These are phyloP conservation scores for Penicillium griseofulvum DNA, from an alignment of 2,329 filamentous ascomycete species.

Conservation along the genomic window DNA sequence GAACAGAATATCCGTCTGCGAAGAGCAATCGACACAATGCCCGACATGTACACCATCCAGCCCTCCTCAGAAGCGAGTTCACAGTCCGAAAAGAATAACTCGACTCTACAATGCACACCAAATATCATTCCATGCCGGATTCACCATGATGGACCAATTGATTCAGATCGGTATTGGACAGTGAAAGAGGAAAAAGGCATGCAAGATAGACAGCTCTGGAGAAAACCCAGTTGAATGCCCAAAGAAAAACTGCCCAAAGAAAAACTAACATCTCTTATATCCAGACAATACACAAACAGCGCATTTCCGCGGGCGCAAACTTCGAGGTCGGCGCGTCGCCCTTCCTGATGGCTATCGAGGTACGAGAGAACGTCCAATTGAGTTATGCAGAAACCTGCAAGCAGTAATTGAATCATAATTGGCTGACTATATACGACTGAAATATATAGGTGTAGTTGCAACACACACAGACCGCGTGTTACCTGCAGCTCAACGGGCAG, in stretches of 20 bases:
- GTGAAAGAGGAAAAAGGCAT: slow-evolving; percentile 45
- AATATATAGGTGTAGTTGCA: slow-evolving; percentile 56
- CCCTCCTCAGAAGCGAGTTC: slow-evolving; percentile 22
- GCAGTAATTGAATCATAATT: neutral
- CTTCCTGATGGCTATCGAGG: slow-evolving; percentile 71
- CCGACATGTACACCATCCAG: slow-evolving; percentile 39
- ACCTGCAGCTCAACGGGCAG: slow-evolving; percentile 27
- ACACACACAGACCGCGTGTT: slow-evolving; percentile 46
- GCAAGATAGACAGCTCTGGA: neutral
- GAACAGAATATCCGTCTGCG: neutral
- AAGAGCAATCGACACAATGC: slow-evolving; percentile 10
- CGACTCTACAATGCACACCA: slow-evolving; percentile 50
- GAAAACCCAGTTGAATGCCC: neutral
- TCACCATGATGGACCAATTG: slow-evolving; percentile 71
- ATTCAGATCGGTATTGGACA: slow-evolving; percentile 68
- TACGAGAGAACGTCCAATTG: slow-evolving; percentile 17
- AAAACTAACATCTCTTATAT: neutral
- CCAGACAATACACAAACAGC: slow-evolving; percentile 48
- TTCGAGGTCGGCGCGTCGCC: slow-evolving; percentile 64
- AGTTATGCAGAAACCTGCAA: neutral
- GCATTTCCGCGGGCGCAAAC: slow-evolving; percentile 77
- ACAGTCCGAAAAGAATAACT: slow-evolving; percentile 17
- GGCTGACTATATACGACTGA: neutral
- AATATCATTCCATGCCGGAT: slow-evolving; percentile 80
- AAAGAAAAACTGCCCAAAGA: too few relatives aligned